These are phyloP conservation scores for Lineolata rhizophorae DNA, from an alignment of 495 filamentous ascomycete species.

Conservation along the genomic window DNA sequence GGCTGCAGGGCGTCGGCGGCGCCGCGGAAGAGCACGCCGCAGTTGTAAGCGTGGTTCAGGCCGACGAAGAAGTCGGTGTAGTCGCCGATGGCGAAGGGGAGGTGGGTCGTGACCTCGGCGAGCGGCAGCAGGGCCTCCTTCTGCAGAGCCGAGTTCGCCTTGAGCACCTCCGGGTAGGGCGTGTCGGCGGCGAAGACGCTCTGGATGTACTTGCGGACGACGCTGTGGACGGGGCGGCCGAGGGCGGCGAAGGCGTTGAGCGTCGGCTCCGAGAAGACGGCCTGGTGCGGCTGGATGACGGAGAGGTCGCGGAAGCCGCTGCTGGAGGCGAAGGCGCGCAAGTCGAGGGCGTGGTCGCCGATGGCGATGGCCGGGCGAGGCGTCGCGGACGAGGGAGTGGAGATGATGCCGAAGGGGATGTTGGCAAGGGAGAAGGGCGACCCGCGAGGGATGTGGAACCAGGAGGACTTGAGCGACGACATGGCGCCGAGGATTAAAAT, in stretches of 20 bases:
- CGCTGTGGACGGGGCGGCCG: conserved; percentile 44
- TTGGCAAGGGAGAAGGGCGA: conserved; percentile 73
- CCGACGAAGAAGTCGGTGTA: conserved; percentile 98
- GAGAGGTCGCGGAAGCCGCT: conserved; percentile 40
- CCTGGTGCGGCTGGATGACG: conserved; percentile 28
- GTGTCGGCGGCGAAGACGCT: conserved; percentile 42
- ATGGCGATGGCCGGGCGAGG: conserved; percentile 59
- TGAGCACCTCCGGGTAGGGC: conserved; percentile 33
- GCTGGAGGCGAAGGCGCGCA: conserved; percentile 37
- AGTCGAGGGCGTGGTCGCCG: conserved; percentile 54
- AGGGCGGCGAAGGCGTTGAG: conserved; percentile 71
- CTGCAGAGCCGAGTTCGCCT: conserved; percentile 31
- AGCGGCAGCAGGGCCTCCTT: conserved; percentile 30
- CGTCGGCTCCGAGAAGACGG: conserved; percentile 44
- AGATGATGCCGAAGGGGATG: conserved; percentile 84
- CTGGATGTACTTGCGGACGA: conserved; percentile 55
- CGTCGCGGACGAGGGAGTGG: conserved; percentile 26
- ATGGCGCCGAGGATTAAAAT: conserved; percentile 26
- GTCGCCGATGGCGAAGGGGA: conserved; percentile 80
- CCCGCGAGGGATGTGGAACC: conserved; percentile 39
- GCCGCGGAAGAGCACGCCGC: conserved; percentile 69
- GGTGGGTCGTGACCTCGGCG: conserved; percentile 40
- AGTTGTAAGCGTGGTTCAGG: conserved; percentile 63
- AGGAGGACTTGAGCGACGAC: too few species aligned
- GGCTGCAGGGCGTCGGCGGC: conserved; percentile 59